These are phyloP conservation scores for Clarireedia sp. DNA, from an alignment of 2,329 filamentous ascomycete species.

Conservation along the genomic window DNA sequence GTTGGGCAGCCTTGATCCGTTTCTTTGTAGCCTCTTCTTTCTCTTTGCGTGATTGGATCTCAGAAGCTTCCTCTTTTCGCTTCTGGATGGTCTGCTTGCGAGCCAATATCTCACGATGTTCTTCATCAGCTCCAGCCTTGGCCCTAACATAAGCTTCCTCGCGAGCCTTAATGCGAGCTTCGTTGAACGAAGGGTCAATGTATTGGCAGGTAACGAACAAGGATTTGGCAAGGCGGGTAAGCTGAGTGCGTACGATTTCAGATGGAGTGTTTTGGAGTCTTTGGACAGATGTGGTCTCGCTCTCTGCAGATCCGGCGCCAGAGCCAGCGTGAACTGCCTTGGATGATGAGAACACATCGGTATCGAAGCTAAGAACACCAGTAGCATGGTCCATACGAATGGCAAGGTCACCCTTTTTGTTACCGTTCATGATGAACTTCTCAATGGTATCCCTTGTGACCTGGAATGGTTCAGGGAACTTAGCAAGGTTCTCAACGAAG, in stretches of 20 bases:
- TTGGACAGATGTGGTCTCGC: constrained; percentile 77
- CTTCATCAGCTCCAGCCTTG: constrained; percentile 80
- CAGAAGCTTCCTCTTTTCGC: constrained; percentile 92
- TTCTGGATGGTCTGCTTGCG: constrained; percentile 90
- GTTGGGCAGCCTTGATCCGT: constrained; percentile 75
- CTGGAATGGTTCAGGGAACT: constrained; percentile 95
- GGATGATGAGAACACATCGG: constrained; percentile 93
- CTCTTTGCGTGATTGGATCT: constrained; percentile 78
- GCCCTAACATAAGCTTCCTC: constrained; percentile 74
- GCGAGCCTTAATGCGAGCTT: constrained; percentile 70
- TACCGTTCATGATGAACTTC: constrained; percentile 99
- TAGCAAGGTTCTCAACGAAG: constrained; percentile 87
- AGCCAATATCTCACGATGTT: constrained; percentile 76
- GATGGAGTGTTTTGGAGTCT: constrained; percentile 95
- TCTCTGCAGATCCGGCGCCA: constrained; percentile 77
- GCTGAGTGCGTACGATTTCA: constrained; percentile 92
- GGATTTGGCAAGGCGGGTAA: constrained; percentile 83
- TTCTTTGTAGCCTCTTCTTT: constrained; percentile 88
- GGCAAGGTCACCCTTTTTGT: constrained; percentile 97
- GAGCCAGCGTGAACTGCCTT: constrained; percentile 86
- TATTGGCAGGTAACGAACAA: constrained; percentile 93
- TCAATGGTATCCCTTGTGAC: constrained; percentile 86
- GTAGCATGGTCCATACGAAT: constrained; percentile 95
- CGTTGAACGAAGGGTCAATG: constrained; percentile 83
- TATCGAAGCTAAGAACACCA: constrained; percentile 92